phyloP scores from a whole-genome alignment of 2,329 filamentous ascomycete species.

The Clarireedia homoeocarpa region DNA sequence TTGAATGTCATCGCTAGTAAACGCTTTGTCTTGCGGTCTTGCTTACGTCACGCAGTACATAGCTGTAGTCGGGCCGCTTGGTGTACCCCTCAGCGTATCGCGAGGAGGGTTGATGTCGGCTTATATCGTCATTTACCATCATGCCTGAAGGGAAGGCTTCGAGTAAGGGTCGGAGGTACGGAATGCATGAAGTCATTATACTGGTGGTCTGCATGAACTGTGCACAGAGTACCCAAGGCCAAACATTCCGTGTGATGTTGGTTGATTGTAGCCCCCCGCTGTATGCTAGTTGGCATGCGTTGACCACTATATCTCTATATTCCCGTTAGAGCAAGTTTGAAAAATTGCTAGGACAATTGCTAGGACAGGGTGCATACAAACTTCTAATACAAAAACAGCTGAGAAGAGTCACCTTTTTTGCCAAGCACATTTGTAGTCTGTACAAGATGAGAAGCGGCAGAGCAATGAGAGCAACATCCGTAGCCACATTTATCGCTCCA shows the following conservation, averaged over 20 bases:
- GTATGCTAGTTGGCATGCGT: not conserved
- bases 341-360: not conserved
- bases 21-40: not conserved
- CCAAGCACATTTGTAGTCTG: not conserved
- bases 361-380: not conserved
- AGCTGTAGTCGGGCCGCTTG: not conserved
- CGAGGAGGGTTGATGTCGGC: not conserved
- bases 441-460: not conserved
- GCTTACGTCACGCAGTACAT: not conserved
- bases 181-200: constrained; percentile 1
- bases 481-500: not conserved
- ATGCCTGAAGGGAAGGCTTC: not conserved
- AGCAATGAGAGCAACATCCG: not conserved
- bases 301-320: not conserved
- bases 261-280: not conserved
- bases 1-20: not conserved
- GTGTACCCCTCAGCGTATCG: not conserved
- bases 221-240: not conserved
- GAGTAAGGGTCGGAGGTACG: not conserved
- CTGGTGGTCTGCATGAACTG: not conserved
- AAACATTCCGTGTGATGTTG: not conserved
- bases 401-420: not conserved
- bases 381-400: not conserved
- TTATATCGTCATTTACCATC: not conserved
- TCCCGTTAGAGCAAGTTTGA: not conserved